These are phyloP conservation scores for Vachellia collinsii DNA, from an alignment of 306 rosid genomes.

Conservation along the genomic window DNA sequence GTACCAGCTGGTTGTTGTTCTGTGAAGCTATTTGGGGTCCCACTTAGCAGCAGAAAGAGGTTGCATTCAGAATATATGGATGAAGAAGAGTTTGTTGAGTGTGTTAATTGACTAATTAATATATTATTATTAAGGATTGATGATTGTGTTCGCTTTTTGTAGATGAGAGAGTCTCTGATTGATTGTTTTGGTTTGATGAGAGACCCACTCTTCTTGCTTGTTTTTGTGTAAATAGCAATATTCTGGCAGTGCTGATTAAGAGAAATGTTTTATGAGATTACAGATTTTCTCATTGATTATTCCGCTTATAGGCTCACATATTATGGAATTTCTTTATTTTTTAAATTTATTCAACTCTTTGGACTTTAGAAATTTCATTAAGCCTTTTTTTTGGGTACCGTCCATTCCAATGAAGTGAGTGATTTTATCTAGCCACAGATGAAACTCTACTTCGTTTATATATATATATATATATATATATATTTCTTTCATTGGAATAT, in stretches of 20 bases:
- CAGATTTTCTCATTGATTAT: too few species aligned
- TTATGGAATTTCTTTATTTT: not conserved
- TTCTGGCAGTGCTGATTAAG: not conserved
- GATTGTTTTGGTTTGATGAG: constrained; percentile 3
- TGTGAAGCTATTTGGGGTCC: constrained; percentile 69
- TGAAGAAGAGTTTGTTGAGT: not conserved
- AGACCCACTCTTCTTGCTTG: not conserved
- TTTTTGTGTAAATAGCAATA: not conserved
- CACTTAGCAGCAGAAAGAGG: constrained; percentile 64
- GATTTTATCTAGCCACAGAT: not conserved
- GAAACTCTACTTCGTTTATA: too few species aligned
- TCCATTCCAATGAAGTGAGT: not conserved
- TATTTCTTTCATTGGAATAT: too few species aligned
- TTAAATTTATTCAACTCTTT: not conserved
- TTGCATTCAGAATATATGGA: constrained; percentile 45
- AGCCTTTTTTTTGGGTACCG: too few species aligned
- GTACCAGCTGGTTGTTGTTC: not conserved
- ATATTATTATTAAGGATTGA: not conserved
- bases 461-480: too few species aligned
- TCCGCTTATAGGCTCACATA: not conserved
- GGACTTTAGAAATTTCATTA: not conserved
- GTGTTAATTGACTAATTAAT: not conserved
- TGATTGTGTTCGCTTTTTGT: not conserved
- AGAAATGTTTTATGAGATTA: not conserved
- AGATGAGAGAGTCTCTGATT: constrained; percentile 5